A percentile compares a stretch with the other conserved stretches of the same genome.
phyloP scores from a whole-genome alignment of 2,329 filamentous ascomycete genomes.

The Talaromyces sp. region DNA sequence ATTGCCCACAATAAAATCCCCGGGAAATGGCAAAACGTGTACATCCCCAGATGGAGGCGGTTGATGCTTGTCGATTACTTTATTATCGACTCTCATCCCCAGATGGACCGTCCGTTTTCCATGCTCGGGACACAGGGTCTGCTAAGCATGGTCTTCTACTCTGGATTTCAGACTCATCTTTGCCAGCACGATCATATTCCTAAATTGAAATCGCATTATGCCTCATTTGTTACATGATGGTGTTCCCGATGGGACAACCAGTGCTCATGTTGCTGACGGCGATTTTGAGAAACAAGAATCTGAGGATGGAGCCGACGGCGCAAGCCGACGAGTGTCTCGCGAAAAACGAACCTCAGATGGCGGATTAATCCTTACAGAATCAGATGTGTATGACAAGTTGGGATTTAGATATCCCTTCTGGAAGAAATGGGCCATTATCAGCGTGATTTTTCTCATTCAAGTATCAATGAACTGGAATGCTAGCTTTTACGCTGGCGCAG shows the following conservation, averaged over 20 bases:
- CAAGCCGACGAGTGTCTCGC: not conserved
- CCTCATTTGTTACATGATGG: constrained; percentile 13
- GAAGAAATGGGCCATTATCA: constrained; percentile 67
- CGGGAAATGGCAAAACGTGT: constrained; percentile 12
- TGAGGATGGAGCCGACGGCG: constrained; percentile 4
- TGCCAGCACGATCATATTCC: not conserved
- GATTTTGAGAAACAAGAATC: constrained; percentile 14
- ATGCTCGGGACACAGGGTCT: not conserved
- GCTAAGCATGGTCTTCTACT: constrained; percentile 12
- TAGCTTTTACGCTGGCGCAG: constrained; percentile 64
- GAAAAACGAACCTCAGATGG: constrained; percentile 18
- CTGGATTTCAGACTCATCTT: not conserved
- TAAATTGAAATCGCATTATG: constrained; percentile 8
- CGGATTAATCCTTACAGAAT: constrained; percentile 42
- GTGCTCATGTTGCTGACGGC: constrained; percentile 11
- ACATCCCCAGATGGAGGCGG: constrained; percentile 9
- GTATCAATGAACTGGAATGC: constrained; percentile 75
- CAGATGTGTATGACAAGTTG: constrained; percentile 60
- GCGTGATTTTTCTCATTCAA: constrained; percentile 65
- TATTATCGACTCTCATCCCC: constrained; percentile 11
- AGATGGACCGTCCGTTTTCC: not conserved
- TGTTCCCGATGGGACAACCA: constrained; percentile 9
- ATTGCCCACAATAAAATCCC: constrained; percentile 15
- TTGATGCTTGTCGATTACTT: not conserved
- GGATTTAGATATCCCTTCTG: constrained; percentile 56